phyloP scores from a whole-genome alignment of 1,284 basidiomycete species.

The Lentinus polychrous region DNA sequence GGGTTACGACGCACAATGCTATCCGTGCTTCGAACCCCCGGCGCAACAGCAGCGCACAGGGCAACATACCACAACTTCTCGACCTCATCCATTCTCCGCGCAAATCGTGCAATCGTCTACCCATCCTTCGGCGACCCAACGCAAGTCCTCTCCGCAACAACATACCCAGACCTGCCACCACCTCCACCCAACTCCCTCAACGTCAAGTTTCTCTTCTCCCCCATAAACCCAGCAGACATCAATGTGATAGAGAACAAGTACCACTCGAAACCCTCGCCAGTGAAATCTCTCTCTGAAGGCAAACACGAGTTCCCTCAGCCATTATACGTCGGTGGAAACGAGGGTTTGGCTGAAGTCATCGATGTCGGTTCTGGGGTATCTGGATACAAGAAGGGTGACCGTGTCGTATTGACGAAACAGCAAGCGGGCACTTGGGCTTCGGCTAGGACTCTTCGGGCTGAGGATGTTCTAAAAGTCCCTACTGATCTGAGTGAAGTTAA shows the following conservation, averaged over 20 bases:
- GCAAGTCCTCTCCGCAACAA: slow-evolving; percentile 46
- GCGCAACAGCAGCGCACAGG: no score
- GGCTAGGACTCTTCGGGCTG: slow-evolving; percentile 41
- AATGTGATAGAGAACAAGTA: slow-evolving; percentile 83
- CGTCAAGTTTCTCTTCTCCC: slow-evolving; percentile 65
- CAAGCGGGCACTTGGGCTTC: slow-evolving; percentile 80
- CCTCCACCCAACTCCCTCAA: slow-evolving; percentile 54
- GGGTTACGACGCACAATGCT: no score
- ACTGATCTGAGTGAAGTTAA: slow-evolving; percentile 48
- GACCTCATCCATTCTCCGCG: slow-evolving; percentile 9
- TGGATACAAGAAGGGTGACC: slow-evolving; percentile 52
- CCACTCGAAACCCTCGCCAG: slow-evolving; percentile 52
- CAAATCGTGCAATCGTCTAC: slow-evolving; percentile 63
- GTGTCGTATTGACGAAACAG: slow-evolving; percentile 65
- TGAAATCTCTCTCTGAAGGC: slow-evolving; percentile 26
- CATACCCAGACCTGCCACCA: slow-evolving; percentile 45
- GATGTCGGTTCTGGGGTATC: slow-evolving; percentile 49
- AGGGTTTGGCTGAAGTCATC: slow-evolving; percentile 67
- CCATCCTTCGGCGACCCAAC: slow-evolving; percentile 50
- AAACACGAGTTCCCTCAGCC: slow-evolving; percentile 24
- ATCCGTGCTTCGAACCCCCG: no score
- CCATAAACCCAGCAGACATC: slow-evolving; percentile 76
- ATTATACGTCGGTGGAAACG: slow-evolving; percentile 70
- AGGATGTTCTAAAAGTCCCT: slow-evolving; percentile 60
- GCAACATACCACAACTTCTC: slow-evolving; percentile 10